A percentile compares a stretch with the other conserved stretches of the same genome.
These are phyloP conservation scores for Fraxinus greggii DNA, from an alignment of 305 asterid species.

Conservation along the genomic window DNA sequence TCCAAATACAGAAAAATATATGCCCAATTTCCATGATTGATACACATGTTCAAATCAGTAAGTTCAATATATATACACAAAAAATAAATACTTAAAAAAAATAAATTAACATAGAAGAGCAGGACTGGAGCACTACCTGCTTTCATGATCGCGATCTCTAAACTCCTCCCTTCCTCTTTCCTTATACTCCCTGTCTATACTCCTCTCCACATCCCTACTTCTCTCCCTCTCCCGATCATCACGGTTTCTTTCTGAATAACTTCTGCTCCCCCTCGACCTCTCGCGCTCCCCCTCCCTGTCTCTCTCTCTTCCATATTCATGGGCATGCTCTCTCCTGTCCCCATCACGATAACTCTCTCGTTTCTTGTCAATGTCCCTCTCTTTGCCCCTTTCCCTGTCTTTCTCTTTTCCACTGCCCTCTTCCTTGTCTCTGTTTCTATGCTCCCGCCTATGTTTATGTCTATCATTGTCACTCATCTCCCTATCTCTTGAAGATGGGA, in stretches of 20 bases:
- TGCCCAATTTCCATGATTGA: neutral
- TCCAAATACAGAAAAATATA: neutral
- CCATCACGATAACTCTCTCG: conserved; percentile 35
- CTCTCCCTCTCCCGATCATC: conserved; percentile 45
- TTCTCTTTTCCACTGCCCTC: conserved; percentile 33
- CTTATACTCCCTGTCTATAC: conserved; percentile 34
- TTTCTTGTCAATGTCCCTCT: conserved; percentile 38
- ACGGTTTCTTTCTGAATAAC: conserved; percentile 37
- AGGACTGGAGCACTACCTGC: conserved; percentile 42
- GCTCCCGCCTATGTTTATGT: conserved; percentile 35
- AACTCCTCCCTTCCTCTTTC: conserved; percentile 41
- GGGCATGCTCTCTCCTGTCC: conserved; percentile 46
- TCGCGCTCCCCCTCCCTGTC: conserved; percentile 46
- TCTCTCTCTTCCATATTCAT: conserved; percentile 39
- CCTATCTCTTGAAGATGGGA: conserved; percentile 45
- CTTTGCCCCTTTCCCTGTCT: conserved; percentile 38
- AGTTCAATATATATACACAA: neutral
- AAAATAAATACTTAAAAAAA: neutral
- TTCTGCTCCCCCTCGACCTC: conserved; percentile 43
- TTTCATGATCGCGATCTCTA: conserved; percentile 43
- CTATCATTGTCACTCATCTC: conserved; percentile 49
- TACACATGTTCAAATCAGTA: neutral
- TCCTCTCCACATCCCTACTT: conserved; percentile 35
- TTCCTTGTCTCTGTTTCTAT: conserved; percentile 38
- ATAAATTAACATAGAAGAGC: neutral